Evolutionary conservation across 129 eudicot species (phyloP), one percentile per base, ranked within the genome.

Genomic region (Flaveria linearis): DNA sequence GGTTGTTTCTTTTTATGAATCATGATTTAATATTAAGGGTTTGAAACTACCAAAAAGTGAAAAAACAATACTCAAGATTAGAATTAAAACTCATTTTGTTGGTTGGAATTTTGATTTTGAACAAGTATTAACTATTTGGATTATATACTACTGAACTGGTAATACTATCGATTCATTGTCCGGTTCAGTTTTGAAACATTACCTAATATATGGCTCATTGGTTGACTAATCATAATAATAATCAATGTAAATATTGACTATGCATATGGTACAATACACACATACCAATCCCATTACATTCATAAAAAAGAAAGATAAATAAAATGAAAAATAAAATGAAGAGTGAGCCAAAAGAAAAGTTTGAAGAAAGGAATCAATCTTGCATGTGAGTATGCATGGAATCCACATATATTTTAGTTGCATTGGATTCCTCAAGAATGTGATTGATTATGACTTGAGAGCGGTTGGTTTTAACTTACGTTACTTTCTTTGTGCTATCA

Each of bases 321-420:
- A 15, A 26, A 57, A 20, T 30, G n/a, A 63, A 11, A 11, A 23
- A 16, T 30, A 46, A 45, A 45, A 25, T 23, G 60, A 41, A 16
- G 58, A 74, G 69, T 74, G 67, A 72, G 77, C 63, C 75, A 72
- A 74, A 74, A 63, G 63, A 33, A 75, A 75, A 12, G 67, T 18
- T 55, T 73, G 77, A 72, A 56, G 42, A 73, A 73, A 41, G 77
- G 53, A 64, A 76, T 65, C 72, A 49, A 64, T 50, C 60, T 65
- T 50, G 80, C 80, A 76, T 76, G 80, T 76, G 80, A 64, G 73
- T 64, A 33, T 63, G 70, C 72, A 75, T 76, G 62, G 45, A 65
- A 65, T 76, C 66, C 73, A 76, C 73, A 66, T 66, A 50, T 33
- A 52, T 64, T 63, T 49, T 49, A 33, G 42, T 72, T 53, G 77